Evolutionary conservation across 1,284 basidiomycete species (phyloP), one percentile per base, ranked within the genome.

Genomic region (Naganishia albida): DNA sequence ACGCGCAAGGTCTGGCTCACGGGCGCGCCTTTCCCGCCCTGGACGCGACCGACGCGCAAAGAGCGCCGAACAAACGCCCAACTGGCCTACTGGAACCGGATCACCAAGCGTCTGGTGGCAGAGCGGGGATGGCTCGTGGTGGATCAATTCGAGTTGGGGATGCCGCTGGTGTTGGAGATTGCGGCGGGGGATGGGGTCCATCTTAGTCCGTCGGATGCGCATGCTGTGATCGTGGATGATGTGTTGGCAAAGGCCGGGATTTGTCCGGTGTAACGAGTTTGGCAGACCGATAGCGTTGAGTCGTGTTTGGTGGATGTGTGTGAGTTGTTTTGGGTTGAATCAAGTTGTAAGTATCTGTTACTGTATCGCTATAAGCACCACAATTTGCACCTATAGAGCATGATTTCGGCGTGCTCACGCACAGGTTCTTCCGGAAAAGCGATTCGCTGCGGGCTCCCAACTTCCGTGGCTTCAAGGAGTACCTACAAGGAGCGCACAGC

Each of bases 41-140:
- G 56, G 56, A 60, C 56, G 13, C 49, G 40, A 26, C 56, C 56
- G 38, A 39, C 49, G 6, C 46, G 56, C 28, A 60, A 49, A 40
- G 56, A 60, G 40, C 56, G 56, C 8, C 56, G 56, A 48, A 60
- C 56, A 13, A 60, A 55, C 25, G 53, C 56, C 12, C 56, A 60
- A 50, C 30, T 60, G 12, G 56, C 56, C 16, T 60, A 60, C 18
- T 60, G 56, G 56, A 60, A 60, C 48, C 44, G 56, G 4, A 39
- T 60, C 34, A 60, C 56, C 13, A 60, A 60, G 42, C 44, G 56
- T 25, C 46, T 60, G 2, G 3, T 60, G 2, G 3, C 39, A 8
- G 56, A 60, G 49, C 56, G 56, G 3, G 56, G 46, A 18, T 60
- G 56, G 56, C 7, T 60, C 44, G 49, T 60, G 34, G 34, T 34